Evolutionary conservation across 78 protist species (phyloP).

Genomic region (Guillardia theta): DNA sequence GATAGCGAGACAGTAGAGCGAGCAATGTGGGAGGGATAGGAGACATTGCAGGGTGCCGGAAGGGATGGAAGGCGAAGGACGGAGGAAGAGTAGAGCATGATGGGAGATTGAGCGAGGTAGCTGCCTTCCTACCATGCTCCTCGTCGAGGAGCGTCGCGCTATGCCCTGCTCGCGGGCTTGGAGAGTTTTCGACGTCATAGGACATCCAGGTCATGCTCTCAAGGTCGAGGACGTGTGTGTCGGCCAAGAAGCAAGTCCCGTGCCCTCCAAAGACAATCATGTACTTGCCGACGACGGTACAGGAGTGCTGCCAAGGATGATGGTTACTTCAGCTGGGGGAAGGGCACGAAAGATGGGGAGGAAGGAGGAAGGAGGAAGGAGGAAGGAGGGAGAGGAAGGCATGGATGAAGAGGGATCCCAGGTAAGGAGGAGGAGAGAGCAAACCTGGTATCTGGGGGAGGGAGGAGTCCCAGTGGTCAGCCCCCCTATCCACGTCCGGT

Average conservation of each 20-base stretch:
- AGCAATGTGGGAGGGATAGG: too few relatives aligned
- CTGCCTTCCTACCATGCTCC: too few relatives aligned
- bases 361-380: neutral
- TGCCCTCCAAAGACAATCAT: neutral
- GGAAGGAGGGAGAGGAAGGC: neutral
- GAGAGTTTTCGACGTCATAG: neutral
- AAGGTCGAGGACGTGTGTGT: neutral
- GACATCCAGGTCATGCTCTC: neutral
- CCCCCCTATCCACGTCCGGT: neutral
- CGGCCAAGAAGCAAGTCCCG: neutral
- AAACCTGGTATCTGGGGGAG: neutral
- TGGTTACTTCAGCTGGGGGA: too few relatives aligned
- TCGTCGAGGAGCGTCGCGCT: too few relatives aligned
- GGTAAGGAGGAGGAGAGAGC: neutral
- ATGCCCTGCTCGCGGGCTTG: neutral
- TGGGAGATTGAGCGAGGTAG: too few relatives aligned
- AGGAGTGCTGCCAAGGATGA: too few relatives aligned
- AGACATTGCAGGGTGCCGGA: too few relatives aligned
- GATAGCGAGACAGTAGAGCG: too few relatives aligned
- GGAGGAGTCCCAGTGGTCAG: neutral
- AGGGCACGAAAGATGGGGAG: too few relatives aligned
- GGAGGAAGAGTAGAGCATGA: too few relatives aligned
- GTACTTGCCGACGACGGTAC: neutral
- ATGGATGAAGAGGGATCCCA: neutral
- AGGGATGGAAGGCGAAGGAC: too few relatives aligned